Percentiles rank a stretch among this genome's conserved stretches.
Evolutionary conservation across 2,329 filamentous ascomycete species (phyloP).

Genomic region (Colletotrichum siamense): DNA sequence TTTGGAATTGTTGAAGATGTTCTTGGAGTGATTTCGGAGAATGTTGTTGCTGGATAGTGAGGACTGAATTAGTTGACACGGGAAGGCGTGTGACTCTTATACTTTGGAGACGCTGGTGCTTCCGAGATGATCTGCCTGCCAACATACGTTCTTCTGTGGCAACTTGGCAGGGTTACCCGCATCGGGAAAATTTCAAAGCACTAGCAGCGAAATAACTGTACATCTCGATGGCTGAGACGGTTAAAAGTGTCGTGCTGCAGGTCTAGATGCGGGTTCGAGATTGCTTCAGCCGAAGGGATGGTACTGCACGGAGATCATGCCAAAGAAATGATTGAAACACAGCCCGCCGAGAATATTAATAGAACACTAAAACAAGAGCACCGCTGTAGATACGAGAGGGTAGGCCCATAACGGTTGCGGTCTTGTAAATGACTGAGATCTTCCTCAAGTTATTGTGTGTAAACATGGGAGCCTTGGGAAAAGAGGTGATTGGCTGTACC

Average conservation of each 20-base stretch:
- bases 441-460: not conserved
- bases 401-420: not conserved
- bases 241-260: not conserved
- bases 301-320: not conserved
- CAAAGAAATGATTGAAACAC: not conserved
- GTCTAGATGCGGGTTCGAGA: not conserved
- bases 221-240: not conserved
- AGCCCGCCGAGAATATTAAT: not conserved
- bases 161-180: not conserved
- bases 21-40: not conserved
- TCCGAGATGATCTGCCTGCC: not conserved
- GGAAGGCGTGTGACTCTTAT: not conserved
- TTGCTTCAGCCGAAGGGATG: not conserved
- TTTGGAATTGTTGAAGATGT: not conserved
- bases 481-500: not conserved
- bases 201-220: accelerated
- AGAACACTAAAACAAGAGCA: not conserved
- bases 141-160: not conserved
- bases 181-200: not conserved
- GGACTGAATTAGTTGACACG: not conserved
- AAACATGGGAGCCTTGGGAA: not conserved
- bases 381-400: not conserved
- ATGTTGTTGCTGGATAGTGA: not conserved
- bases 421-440: not conserved
- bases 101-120: not conserved